Percentiles rank a stretch among this genome's conserved stretches.
Conservation (phyloP, 2,329 filamentous ascomycete species). For the Aspergillus viridinutans region DNA sequence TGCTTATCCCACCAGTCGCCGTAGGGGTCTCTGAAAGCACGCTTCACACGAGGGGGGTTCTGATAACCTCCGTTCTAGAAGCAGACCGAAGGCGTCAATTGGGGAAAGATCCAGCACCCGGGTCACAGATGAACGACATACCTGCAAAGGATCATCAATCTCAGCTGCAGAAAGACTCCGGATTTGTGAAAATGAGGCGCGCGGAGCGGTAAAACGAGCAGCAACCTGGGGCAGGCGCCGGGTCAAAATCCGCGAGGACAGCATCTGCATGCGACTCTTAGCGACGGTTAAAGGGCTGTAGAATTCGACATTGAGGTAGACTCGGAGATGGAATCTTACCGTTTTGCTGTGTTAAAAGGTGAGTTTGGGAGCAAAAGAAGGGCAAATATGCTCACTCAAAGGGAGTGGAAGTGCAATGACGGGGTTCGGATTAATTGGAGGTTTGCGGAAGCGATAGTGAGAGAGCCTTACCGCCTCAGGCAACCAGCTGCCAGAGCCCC, state of each 20-base stretch:
- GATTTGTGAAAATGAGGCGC: slow-evolving; percentile 41
- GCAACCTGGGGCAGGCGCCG: slow-evolving; percentile 40
- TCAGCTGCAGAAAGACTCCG: slow-evolving; percentile 36
- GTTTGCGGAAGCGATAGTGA: slow-evolving; percentile 17
- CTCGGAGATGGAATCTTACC: slow-evolving; percentile 15
- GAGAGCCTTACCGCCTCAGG: slow-evolving; percentile 14
- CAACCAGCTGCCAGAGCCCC: slow-evolving; percentile 11
- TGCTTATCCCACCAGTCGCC: slow-evolving; percentile 97
- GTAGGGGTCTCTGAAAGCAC: slow-evolving; percentile 88
- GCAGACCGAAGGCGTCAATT: slow-evolving; percentile 17
- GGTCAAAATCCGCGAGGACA: slow-evolving; percentile 42
- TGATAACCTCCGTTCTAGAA: slow-evolving; percentile 45
- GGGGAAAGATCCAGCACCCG: neutral
- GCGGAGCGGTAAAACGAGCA: slow-evolving; percentile 35
- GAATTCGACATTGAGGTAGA: neutral
- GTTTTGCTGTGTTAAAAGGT: slow-evolving; percentile 16
- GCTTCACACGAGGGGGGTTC: slow-evolving; percentile 63
- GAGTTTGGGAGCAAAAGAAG: slow-evolving; percentile 13
- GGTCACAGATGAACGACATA: slow-evolving; percentile 19
- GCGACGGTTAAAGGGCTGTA: slow-evolving; percentile 7
- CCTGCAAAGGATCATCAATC: slow-evolving; percentile 42
- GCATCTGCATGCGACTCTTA: slow-evolving; percentile 35
- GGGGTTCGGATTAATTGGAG: slow-evolving; percentile 26
- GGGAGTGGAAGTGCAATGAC: slow-evolving; percentile 19
- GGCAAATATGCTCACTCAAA: slow-evolving; percentile 17